A percentile compares a stretch with the other conserved stretches of the same genome.
These are phyloP conservation scores for Rauvolfia tetraphylla DNA, from an alignment of 257 asterid species.

Conservation along the genomic window DNA sequence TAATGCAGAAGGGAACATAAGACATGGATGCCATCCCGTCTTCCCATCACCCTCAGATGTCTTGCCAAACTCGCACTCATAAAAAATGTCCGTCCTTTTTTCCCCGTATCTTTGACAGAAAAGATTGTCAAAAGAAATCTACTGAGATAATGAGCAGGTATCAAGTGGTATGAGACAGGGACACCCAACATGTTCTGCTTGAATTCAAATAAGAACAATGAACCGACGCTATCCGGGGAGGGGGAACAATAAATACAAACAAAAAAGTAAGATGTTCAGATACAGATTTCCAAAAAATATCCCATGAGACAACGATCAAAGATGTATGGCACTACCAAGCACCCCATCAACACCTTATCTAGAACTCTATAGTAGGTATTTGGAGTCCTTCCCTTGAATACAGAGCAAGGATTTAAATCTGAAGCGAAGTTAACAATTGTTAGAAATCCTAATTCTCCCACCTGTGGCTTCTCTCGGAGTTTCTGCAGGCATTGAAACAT, in stretches of 20 bases:
- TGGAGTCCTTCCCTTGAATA: background rate
- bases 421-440: background rate
- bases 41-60: constrained; percentile 28
- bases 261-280: background rate
- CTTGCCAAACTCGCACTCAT: background rate
- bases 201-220: background rate
- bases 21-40: constrained; percentile 24
- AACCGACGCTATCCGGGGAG: background rate
- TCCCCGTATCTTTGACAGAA: background rate
- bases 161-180: background rate
- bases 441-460: background rate
- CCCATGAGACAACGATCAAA: background rate
- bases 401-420: background rate
- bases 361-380: background rate
- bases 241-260: background rate
- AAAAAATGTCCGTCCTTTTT: background rate
- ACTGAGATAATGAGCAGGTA: constrained; percentile 9
- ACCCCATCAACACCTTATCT: background rate
- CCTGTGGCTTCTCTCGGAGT: background rate
- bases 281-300: background rate
- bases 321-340: background rate
- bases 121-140: constrained; percentile 21
- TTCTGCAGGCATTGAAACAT: background rate
- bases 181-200: constrained; percentile 4
- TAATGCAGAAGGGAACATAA: constrained; percentile 20